Evolutionary conservation across 2,329 filamentous ascomycete genomes (phyloP).

Genomic region (Aciculosporium take): DNA sequence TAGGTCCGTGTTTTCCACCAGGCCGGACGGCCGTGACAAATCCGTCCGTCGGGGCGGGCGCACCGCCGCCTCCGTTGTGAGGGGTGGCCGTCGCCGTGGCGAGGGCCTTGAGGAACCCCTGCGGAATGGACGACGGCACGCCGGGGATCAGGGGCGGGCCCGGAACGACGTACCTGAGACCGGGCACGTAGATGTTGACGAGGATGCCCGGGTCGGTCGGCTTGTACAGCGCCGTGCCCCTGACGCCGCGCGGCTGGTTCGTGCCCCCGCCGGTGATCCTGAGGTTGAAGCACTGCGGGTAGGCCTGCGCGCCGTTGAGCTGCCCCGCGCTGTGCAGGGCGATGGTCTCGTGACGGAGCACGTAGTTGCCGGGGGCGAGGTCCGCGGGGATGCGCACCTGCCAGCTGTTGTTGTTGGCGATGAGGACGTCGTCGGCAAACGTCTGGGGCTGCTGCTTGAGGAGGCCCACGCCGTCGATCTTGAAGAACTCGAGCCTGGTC

Average conservation of each 20-base stretch:
- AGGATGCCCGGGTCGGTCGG: constrained; percentile 20
- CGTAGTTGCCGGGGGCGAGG: constrained; percentile 37
- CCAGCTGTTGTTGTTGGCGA: constrained; percentile 36
- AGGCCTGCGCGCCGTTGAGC: constrained; percentile 31
- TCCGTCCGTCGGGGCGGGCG: neutral
- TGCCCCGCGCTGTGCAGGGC: constrained; percentile 34
- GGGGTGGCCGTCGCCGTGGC: constrained; percentile 7
- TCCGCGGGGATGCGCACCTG: constrained; percentile 32
- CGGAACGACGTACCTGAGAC: constrained; percentile 17
- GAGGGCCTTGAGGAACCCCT: constrained; percentile 13
- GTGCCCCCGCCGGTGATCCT: constrained; percentile 28
- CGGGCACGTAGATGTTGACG: constrained; percentile 20
- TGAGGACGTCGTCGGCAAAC: constrained; percentile 30
- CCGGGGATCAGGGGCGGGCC: constrained; percentile 17
- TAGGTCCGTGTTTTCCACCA: too few species aligned
- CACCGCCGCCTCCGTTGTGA: neutral
- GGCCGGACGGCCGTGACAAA: neutral
- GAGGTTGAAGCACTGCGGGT: constrained; percentile 39
- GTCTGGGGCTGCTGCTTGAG: constrained; percentile 21
- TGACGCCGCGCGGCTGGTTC: constrained; percentile 17
- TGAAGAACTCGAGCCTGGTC: constrained; percentile 29
- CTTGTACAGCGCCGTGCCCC: constrained; percentile 23
- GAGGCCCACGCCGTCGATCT: constrained; percentile 28
- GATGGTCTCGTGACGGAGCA: constrained; percentile 41
- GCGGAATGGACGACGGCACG: constrained; percentile 13